Conservation (phyloP, 805 yeast species). For the Metschnikowia cerradonensis region DNA sequence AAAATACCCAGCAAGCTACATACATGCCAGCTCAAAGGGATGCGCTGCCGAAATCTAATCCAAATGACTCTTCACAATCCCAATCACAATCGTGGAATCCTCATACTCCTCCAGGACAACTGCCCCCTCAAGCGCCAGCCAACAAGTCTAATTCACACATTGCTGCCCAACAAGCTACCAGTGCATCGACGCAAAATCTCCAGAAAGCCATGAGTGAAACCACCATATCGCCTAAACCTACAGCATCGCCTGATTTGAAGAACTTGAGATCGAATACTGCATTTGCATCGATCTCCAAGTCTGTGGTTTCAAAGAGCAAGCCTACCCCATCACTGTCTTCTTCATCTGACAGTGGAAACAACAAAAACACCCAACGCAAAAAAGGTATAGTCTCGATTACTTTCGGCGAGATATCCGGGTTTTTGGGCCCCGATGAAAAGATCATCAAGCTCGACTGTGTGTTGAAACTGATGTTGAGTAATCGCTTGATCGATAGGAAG, state of each 20-base stretch:
- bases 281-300: conserved; percentile 14
- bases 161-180: conserved; percentile 13
- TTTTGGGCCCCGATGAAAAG: conserved; percentile 33
- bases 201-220: conserved; percentile 13
- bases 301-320: neutral
- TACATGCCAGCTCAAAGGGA: neutral
- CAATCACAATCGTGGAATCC: neutral
- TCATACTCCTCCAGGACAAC: conserved; percentile 1
- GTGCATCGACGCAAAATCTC: conserved; percentile 5
- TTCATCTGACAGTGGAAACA: neutral
- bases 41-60: neutral
- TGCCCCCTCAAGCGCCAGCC: neutral
- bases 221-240: conserved; percentile 4
- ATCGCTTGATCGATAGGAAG: conserved; percentile 20
- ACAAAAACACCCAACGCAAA: neutral
- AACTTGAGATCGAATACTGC: conserved; percentile 21
- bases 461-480: conserved; percentile 34
- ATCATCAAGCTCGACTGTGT: conserved; percentile 39
- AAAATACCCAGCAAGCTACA: neutral
- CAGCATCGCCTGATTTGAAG: conserved; percentile 8
- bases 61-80: neutral
- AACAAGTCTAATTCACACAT: conserved; percentile 8
- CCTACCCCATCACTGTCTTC: neutral
- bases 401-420: conserved; percentile 31
- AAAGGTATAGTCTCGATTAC: conserved; percentile 17